phyloP scores from a whole-genome alignment of 306 rosid species.

The barrel medic (Medicago truncatula) region DNA sequence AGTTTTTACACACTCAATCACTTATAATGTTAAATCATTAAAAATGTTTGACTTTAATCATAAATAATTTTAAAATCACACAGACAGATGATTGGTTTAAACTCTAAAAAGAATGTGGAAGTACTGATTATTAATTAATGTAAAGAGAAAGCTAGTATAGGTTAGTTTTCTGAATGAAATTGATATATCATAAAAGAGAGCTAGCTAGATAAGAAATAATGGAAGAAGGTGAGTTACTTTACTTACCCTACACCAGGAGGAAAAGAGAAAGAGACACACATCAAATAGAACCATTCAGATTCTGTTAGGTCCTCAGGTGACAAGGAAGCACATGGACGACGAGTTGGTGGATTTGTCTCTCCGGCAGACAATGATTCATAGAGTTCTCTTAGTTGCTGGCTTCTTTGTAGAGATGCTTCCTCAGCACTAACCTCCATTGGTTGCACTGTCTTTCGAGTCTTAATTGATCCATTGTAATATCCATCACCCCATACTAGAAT shows the following conservation, averaged over 20 bases:
- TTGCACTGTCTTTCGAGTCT: slow-evolving; percentile 91
- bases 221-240: not conserved
- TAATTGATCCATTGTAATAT: slow-evolving; percentile 93
- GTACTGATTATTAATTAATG: no score
- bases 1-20: no score
- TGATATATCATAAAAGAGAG: no score
- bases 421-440: slow-evolving; percentile 87
- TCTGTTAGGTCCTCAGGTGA: slow-evolving; percentile 97
- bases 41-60: no score
- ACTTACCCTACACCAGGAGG: slow-evolving; percentile 89
- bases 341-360: slow-evolving; percentile 76
- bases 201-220: no score
- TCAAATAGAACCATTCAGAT: slow-evolving; percentile 97
- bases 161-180: no score
- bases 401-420: slow-evolving; percentile 82
- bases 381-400: slow-evolving; percentile 93
- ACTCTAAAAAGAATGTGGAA: no score
- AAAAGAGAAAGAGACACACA: slow-evolving; percentile 95
- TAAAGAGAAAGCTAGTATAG: no score
- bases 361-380: slow-evolving; percentile 79
- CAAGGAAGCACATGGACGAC: slow-evolving; percentile 85
- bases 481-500: slow-evolving; percentile 90
- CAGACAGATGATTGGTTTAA: no score
- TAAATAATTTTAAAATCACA: no score
- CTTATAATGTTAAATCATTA: no score